Percentiles rank a stretch among this genome's conserved stretches.
Evolutionary conservation across 140 eudicot genomes (phyloP).

Genomic region (Cichorium intybus): DNA sequence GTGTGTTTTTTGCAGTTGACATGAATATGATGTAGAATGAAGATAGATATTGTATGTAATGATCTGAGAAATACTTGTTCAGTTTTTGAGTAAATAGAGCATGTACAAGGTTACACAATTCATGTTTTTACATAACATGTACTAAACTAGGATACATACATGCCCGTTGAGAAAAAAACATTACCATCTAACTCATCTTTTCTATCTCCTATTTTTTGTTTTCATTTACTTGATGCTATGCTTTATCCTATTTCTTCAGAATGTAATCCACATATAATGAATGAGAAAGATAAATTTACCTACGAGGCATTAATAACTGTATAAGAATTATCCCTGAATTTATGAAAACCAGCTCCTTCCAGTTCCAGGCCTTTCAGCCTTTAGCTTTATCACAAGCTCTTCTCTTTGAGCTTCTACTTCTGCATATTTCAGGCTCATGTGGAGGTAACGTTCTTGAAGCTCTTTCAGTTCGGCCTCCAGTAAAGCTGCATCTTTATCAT

Average conservation of each 20-base stretch:
- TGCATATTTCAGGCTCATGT: slow-evolving; percentile 78
- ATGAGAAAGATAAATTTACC: slow-evolving; percentile 18
- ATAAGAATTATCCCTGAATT: background rate
- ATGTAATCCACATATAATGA: slow-evolving; percentile 9
- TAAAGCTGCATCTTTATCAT: slow-evolving; percentile 26
- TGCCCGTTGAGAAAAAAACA: slow-evolving; percentile 11
- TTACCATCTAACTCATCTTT: slow-evolving; percentile 12
- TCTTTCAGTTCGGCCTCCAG: slow-evolving; percentile 58
- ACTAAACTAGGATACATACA: slow-evolving; percentile 28
- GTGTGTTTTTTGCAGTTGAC: background rate
- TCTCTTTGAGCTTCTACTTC: slow-evolving; percentile 77
- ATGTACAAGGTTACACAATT: slow-evolving; percentile 23
- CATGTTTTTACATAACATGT: slow-evolving; percentile 9
- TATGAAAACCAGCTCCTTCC: slow-evolving; percentile 50
- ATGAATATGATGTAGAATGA: slow-evolving; percentile 12
- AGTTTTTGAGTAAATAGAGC: slow-evolving; percentile 12
- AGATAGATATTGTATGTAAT: slow-evolving; percentile 8
- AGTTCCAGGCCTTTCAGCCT: slow-evolving; percentile 36
- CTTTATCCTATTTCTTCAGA: slow-evolving; percentile 6
- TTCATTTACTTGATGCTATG: slow-evolving; percentile 22
- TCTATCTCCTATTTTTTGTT: background rate
- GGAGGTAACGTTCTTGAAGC: slow-evolving; percentile 64
- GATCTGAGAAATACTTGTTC: background rate
- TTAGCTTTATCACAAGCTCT: slow-evolving; percentile 63
- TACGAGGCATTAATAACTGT: background rate